A percentile compares a stretch with the other conserved stretches of the same genome.
These are phyloP conservation scores for Psilocybe subaeruginosa DNA, from an alignment of 768 basidiomycete species.

Conservation along the genomic window DNA sequence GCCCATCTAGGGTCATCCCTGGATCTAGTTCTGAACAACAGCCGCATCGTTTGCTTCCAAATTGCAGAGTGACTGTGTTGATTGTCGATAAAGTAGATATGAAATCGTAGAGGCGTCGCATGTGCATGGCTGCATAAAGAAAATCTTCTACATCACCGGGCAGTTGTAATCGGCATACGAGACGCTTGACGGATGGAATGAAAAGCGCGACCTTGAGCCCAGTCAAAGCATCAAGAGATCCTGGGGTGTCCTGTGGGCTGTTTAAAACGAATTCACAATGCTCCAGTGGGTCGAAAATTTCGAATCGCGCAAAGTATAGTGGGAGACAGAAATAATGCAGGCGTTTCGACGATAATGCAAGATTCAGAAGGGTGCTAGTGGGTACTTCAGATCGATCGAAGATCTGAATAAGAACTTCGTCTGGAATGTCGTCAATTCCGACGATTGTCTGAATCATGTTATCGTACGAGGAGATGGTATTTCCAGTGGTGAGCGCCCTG, in stretches of 20 bases:
- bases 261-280: conserved; percentile 16
- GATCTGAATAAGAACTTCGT: conserved; percentile 24
- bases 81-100: conserved; percentile 15
- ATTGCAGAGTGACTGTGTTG: conserved; percentile 15
- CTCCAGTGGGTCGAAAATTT: conserved; percentile 17
- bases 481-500: neutral
- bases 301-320: conserved; percentile 19
- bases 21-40: conserved; percentile 22
- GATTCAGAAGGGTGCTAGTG: conserved; percentile 14
- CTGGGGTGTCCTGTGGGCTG: conserved; percentile 4
- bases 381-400: conserved; percentile 20
- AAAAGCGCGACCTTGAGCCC: conserved; percentile 20
- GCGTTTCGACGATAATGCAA: conserved; percentile 18
- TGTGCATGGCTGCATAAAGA: conserved; percentile 13
- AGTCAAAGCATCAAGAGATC: conserved; percentile 19
- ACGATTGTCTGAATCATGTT: neutral
- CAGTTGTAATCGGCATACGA: conserved; percentile 22
- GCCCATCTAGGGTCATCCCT: conserved; percentile 17
- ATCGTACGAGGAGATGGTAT: neutral
- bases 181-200: conserved; percentile 13
- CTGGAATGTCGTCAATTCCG: conserved; percentile 20
- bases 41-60: conserved; percentile 20
- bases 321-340: conserved; percentile 22
- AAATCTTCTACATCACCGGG: conserved; percentile 15
- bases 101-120: conserved; percentile 17